Base-by-base conservation (phyloP, 2,329 filamentous ascomycete genomes). In the Penicillium sp. region DNA sequence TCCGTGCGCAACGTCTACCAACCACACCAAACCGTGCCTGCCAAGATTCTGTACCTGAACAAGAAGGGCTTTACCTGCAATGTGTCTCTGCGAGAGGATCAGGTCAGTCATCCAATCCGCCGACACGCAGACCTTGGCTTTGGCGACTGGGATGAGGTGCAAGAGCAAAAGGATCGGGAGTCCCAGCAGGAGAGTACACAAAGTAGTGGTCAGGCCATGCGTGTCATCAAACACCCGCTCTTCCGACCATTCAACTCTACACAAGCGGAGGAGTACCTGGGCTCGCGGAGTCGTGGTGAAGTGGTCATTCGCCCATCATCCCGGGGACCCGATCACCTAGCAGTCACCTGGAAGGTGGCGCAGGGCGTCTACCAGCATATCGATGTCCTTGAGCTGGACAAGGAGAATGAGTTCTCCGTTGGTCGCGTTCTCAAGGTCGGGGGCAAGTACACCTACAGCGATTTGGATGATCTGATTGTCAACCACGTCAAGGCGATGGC, bases 401-500 rank as follows among this genome's bases (percentile, higher is more conserved):
- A 99, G 77, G 92, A 96, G 62, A 98, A 92, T 61, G 93, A 98
- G 73, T 98, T 97, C 73, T 93, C 92, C 0, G 89, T 98, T 3
- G 95, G 95, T 61, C 89, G 88, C 67, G 88, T 89, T 43, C 83
- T 99, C 53, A 90, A 91, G 62, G 91, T 99, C 53, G 90, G 88
- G 33, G 90, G 91, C 66, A 93, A 93, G 74, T 93, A 92, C 77
- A 93, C 86, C 8, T 99, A 99, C 79, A 92, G 87, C 59, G 95
- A 99, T 88, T 81, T 99, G 60, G 95, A 99, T 77, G 95, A 99
- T 75, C 77, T 99, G 78, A 98, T 99, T 65, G 93, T 96, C 71
- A 90, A 95, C 70, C 95, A 99, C 72, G 91, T 99, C 72, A 95
- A 96, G 79, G 91, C 93, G 52, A 99, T 98, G 95, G 90, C 92